A percentile compares a stretch with the other conserved stretches of the same genome.
phyloP scores from a whole-genome alignment of 306 rosid species.

The Alnus rubra region DNA sequence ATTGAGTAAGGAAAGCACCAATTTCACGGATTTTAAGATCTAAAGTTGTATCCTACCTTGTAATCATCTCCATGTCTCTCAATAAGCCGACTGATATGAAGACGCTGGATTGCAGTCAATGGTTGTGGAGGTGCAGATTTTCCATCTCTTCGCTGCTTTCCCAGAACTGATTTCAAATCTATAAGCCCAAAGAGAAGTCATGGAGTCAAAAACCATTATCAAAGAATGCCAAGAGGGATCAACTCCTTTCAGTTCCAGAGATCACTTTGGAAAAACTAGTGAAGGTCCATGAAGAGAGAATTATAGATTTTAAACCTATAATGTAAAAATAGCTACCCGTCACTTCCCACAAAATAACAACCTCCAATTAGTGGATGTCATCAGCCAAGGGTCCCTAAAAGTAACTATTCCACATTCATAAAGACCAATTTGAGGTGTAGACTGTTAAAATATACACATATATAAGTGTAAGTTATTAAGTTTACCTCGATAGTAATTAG shows the following conservation, averaged over 20 bases:
- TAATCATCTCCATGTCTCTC: conserved; percentile 70
- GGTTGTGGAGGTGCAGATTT: conserved; percentile 60
- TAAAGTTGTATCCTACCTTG: conserved; percentile 41
- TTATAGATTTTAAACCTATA: not conserved
- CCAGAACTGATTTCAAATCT: conserved; percentile 83
- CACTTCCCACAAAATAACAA: not conserved
- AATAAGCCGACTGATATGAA: conserved; percentile 57
- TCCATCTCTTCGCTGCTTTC: conserved; percentile 90
- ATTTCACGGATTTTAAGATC: not conserved
- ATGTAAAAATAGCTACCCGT: not conserved
- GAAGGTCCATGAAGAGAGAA: too few relatives aligned
- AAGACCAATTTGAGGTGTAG: not conserved
- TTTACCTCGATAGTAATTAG: not conserved
- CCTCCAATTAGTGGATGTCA: not conserved
- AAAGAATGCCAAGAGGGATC: not conserved
- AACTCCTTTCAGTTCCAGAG: not conserved
- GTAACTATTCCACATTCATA: not conserved
- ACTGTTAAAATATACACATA: not conserved
- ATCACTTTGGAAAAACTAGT: too few relatives aligned
- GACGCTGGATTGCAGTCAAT: conserved; percentile 72
- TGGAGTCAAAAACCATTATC: not conserved
- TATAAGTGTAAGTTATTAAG: not conserved
- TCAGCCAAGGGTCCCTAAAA: not conserved
- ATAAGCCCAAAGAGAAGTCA: conserved; percentile 23
- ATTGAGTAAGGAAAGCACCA: conserved; percentile 7